A percentile compares a stretch with the other conserved stretches of the same genome.
Conservation (phyloP, 805 yeast species). For the Barnettozyma populi region DNA sequence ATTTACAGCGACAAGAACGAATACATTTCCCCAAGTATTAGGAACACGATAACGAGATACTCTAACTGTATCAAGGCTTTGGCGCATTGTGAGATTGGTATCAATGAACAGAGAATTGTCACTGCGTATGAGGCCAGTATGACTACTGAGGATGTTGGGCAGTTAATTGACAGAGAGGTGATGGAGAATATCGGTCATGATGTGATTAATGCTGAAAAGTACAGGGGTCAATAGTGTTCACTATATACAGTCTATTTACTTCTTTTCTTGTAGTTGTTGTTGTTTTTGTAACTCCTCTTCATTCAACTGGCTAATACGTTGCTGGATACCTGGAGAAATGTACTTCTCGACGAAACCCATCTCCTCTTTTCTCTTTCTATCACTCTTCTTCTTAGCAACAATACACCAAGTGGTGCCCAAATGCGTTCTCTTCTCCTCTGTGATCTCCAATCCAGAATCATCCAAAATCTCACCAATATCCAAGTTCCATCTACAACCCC, state of each 20-base stretch:
- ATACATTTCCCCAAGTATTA: conserved; percentile 49
- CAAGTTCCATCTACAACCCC: conserved; percentile 98
- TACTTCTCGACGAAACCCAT: conserved; percentile 47
- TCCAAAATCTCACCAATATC: conserved; percentile 87
- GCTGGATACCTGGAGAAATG: conserved; percentile 33
- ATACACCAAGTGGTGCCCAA: conserved; percentile 91
- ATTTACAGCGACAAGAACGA: conserved; percentile 91
- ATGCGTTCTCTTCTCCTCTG: conserved; percentile 75
- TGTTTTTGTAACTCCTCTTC: conserved; percentile 7
- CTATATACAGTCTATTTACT: conserved; percentile 2
- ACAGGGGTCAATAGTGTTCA: conserved; percentile 48
- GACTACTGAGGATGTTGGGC: conserved; percentile 67
- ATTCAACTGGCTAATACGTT: conserved; percentile 19
- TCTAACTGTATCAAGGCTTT: conserved; percentile 78
- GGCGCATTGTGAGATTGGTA: conserved; percentile 80
- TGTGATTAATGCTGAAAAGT: conserved; percentile 63
- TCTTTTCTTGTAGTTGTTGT: neutral
- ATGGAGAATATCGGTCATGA: conserved; percentile 73
- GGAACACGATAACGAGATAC: conserved; percentile 78
- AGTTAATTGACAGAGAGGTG: conserved; percentile 61
- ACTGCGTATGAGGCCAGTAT: conserved; percentile 87
- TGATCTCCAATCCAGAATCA: conserved; percentile 77
- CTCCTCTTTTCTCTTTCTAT: conserved; percentile 43
- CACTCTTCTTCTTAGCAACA: conserved; percentile 71
- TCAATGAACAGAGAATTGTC: conserved; percentile 73